Evolutionary conservation across 495 filamentous ascomycete species (phyloP), one percentile per base, ranked within the genome.

Genomic region (Tricharina praecox): DNA sequence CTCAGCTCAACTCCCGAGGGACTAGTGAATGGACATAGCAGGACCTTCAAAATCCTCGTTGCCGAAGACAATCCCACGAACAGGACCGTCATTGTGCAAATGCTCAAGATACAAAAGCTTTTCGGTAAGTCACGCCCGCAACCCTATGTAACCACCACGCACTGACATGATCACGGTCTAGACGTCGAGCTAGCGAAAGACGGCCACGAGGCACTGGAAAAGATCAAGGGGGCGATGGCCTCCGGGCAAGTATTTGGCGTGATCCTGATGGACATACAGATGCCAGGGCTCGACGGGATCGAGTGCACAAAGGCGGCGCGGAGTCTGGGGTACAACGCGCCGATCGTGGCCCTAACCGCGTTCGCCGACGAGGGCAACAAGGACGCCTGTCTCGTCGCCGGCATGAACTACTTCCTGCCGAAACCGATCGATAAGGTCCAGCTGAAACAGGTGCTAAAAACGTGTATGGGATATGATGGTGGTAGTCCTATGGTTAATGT

Each of bases 61-160:
- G 86, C 87, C 0, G 86, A 95, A 59, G 86, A 95, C 65, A 95
- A 95, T 58, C 77, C 77, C 24, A 85, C 87, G n/a, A 95, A 95
- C 58, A 82, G 92, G 56, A 84, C 93, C 56, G 87, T 95, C 13
- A 85, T 93, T 23, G 63, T 79, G n/a, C 73, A 75, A 42, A 81
- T 81, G 77, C 63, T 81, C 35, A 78, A 77, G 47, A 64, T 81
- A 4, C 78, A 81, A 59, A 74, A 78, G 36, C 73, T 81, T 21
- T 77, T 75, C 55, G 67, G 69, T 72, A 56, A 19, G 53, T n/a
- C n/a, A n/a, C n/a, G n/a, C 60, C 51, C 18, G 24, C 36, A 16
- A 23, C 25, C 40, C 13, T 48, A 4, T n/a, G 18, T 13, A 43
- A 43, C 20, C 37, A 10, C 10, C 10, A 38, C 7, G 20, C 37